phyloP scores from a whole-genome alignment of 2,329 filamentous ascomycete genomes.

The Colletotrichum sp. region DNA sequence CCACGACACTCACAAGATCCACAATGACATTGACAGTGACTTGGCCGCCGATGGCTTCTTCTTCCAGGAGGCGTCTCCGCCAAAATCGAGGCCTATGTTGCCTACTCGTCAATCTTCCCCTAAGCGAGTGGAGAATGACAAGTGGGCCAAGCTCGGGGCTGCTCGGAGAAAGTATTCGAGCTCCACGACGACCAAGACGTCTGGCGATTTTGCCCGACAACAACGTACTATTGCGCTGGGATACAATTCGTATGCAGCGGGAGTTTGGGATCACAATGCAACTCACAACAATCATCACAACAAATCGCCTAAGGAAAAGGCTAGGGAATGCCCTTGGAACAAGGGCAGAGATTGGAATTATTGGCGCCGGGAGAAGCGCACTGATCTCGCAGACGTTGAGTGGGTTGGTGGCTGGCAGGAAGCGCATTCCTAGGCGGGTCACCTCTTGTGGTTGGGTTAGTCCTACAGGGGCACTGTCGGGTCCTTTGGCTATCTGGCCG shows the following conservation, averaged over 20 bases:
- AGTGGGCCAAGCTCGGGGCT: constrained; percentile 89
- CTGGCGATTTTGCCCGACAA: constrained; percentile 49
- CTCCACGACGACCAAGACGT: constrained; percentile 53
- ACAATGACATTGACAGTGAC: constrained; percentile 64
- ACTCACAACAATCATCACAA: constrained; percentile 38
- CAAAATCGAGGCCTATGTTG: constrained; percentile 23
- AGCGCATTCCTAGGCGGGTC: constrained; percentile 42
- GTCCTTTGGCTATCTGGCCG: neutral
- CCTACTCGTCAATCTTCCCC: constrained; percentile 64
- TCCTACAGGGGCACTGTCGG: constrained; percentile 13
- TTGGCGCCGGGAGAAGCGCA: constrained; percentile 65
- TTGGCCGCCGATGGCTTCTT: constrained; percentile 73
- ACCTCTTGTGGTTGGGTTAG: constrained; percentile 67
- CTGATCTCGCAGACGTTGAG: constrained; percentile 81
- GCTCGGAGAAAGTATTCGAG: constrained; percentile 72
- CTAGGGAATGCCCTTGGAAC: constrained; percentile 59
- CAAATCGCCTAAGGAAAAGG: constrained; percentile 49
- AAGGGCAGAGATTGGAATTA: constrained; percentile 63
- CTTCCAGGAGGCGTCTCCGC: constrained; percentile 67
- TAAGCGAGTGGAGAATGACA: constrained; percentile 72
- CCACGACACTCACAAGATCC: constrained; percentile 30
- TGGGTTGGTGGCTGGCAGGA: constrained; percentile 94
- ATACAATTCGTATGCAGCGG: constrained; percentile 52
- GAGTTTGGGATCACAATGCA: constrained; percentile 51
- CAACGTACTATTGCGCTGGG: constrained; percentile 54